Percentiles rank a stretch among this genome's conserved stretches.
Evolutionary conservation across 148 eudicot genomes (phyloP).

Genomic region (Linanthus parryae): DNA sequence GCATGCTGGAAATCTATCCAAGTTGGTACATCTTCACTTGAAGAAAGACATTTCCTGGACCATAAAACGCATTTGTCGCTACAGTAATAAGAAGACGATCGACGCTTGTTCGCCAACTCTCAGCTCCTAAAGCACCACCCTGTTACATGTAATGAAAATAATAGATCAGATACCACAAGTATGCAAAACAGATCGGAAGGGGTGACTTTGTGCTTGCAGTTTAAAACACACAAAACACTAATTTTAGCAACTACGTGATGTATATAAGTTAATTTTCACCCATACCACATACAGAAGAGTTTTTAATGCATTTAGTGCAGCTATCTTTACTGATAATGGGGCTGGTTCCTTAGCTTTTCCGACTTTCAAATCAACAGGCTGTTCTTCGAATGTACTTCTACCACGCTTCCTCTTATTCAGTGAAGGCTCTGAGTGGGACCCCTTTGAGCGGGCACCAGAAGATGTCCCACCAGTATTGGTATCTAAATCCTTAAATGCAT

Average conservation of each 20-base stretch:
- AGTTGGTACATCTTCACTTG: constrained; percentile 16
- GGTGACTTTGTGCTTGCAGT: too few species aligned
- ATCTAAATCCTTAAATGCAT: constrained; percentile 50
- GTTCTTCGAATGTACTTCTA: constrained; percentile 20
- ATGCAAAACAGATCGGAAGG: too few species aligned
- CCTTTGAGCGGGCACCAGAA: constrained; percentile 19
- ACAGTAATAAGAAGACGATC: constrained; percentile 54
- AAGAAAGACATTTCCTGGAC: constrained; percentile 25
- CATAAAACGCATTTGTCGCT: constrained; percentile 54
- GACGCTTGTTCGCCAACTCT: constrained; percentile 58
- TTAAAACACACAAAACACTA: too few species aligned
- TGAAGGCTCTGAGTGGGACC: constrained; percentile 21
- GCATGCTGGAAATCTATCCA: constrained; percentile 77
- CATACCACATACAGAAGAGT: constrained; percentile 80
- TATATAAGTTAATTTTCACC: too few species aligned
- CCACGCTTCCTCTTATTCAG: constrained; percentile 70
- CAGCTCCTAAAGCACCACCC: constrained; percentile 75
- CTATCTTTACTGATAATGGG: constrained; percentile 53
- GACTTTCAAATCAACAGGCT: constrained; percentile 32
- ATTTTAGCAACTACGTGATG: too few species aligned
- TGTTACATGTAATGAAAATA: constrained; percentile 18
- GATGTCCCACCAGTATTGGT: constrained; percentile 21
- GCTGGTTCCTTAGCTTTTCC: constrained; percentile 25
- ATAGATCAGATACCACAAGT: too few species aligned
- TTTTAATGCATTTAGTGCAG: constrained; percentile 70